Evolutionary conservation across 306 rosid genomes (phyloP).

Genomic region (Dryas alaskensis): DNA sequence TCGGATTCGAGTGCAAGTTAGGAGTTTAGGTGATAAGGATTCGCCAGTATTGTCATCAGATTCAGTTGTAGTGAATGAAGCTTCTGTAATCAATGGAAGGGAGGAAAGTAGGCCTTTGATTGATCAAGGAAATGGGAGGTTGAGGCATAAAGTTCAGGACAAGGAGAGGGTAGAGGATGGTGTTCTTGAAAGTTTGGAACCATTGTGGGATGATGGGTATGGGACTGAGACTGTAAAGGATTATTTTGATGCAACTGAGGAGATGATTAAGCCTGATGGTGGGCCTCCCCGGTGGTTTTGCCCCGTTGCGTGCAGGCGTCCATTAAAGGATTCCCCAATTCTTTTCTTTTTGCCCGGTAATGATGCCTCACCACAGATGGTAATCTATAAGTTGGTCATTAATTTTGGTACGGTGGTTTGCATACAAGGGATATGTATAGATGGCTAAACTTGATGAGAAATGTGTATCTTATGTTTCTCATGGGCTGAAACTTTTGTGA

Average conservation of each 20-base stretch:
- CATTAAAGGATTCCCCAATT: slow-evolving; percentile 56
- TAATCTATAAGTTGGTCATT: background rate
- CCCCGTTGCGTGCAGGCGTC: slow-evolving; percentile 52
- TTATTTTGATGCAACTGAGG: slow-evolving; percentile 58
- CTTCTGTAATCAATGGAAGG: slow-evolving; percentile 38
- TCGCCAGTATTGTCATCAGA: slow-evolving; percentile 40
- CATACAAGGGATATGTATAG: background rate
- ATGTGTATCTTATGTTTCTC: background rate
- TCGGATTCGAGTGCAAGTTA: slow-evolving; percentile 29
- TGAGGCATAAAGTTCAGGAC: slow-evolving; percentile 25
- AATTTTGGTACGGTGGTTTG: background rate
- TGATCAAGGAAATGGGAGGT: slow-evolving; percentile 35
- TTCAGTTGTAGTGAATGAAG: slow-evolving; percentile 37
- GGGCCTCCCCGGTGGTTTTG: slow-evolving; percentile 96
- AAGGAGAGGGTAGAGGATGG: slow-evolving; percentile 11
- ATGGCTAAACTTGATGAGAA: background rate
- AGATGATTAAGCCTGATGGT: slow-evolving; percentile 50
- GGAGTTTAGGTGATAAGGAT: slow-evolving; percentile 33
- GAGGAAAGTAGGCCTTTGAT: slow-evolving; percentile 29
- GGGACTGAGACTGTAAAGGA: slow-evolving; percentile 69
- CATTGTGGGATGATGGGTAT: slow-evolving; percentile 86
- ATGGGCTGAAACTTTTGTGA: background rate
- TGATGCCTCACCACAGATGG: slow-evolving; percentile 8
- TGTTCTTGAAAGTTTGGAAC: slow-evolving; percentile 37
- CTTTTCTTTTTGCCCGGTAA: slow-evolving; percentile 85